phyloP scores from a whole-genome alignment of 1,284 basidiomycete genomes.

The Laetiporus sulphureus region DNA sequence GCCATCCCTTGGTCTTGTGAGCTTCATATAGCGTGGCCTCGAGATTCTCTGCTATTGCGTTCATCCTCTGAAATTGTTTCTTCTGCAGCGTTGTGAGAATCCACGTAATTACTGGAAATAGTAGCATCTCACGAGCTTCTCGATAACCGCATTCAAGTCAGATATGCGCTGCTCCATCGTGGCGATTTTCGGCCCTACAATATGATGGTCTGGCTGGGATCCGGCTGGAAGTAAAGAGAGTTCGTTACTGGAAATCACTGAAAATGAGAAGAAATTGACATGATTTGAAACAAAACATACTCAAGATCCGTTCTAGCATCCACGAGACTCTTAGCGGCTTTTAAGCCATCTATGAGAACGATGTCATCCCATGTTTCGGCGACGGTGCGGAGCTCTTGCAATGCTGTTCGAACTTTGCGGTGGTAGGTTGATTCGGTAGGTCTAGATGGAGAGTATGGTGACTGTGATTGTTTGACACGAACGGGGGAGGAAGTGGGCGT shows the following conservation, averaged over 20 bases:
- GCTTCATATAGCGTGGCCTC: conserved; percentile 62
- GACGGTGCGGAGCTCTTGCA: conserved; percentile 56
- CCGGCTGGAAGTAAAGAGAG: conserved; percentile 45
- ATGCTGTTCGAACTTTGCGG: conserved; percentile 53
- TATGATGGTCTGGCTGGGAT: conserved; percentile 43
- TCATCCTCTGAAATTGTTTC: conserved; percentile 64
- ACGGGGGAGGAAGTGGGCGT: conserved; percentile 64
- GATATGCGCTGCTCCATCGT: conserved; percentile 60
- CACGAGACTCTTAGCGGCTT: conserved; percentile 53
- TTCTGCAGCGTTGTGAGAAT: conserved; percentile 33
- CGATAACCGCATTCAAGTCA: conserved; percentile 51
- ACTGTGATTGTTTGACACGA: conserved; percentile 30
- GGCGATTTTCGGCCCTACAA: conserved; percentile 56
- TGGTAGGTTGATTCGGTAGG: conserved; percentile 63
- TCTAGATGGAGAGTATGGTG: conserved; percentile 49
- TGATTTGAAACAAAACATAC: conserved; percentile 39
- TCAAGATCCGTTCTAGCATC: conserved; percentile 74
- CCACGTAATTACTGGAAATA: not conserved
- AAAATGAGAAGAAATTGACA: not conserved
- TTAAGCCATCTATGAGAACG: conserved; percentile 67
- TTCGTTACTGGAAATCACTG: conserved; percentile 51
- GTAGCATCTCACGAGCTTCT: conserved; percentile 50
- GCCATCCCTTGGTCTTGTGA: conserved; percentile 59
- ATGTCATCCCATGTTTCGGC: conserved; percentile 72
- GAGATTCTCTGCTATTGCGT: conserved; percentile 49